Conservation (phyloP, 108 stramenopile genomes). For the Thalassiosira profunda region DNA sequence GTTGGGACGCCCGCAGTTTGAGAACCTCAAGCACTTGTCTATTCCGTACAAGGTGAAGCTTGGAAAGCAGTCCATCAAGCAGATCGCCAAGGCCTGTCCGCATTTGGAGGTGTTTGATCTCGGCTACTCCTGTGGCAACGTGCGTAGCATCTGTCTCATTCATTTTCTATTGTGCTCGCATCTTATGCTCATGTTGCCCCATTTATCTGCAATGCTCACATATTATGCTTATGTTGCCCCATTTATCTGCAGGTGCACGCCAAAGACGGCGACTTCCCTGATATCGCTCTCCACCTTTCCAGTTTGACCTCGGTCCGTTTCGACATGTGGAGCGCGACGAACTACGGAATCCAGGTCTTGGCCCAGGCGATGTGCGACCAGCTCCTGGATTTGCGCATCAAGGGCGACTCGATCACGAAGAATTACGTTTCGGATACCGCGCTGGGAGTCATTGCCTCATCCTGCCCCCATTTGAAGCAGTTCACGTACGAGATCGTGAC, state of each 20-base stretch:
- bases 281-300: slow-evolving; percentile 4
- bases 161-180: too few relatives aligned
- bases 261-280: slow-evolving; percentile 18
- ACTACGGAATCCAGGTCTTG: not conserved
- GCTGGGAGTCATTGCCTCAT: slow-evolving; percentile 3
- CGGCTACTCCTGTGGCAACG: not conserved
- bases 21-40: slow-evolving; percentile 7
- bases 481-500: slow-evolving; percentile 15
- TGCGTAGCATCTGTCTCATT: too few relatives aligned
- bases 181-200: too few relatives aligned
- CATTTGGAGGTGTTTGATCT: slow-evolving; percentile 11
- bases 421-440: slow-evolving; percentile 8
- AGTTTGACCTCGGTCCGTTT: slow-evolving; percentile 5
- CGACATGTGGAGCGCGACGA: slow-evolving; percentile 8
- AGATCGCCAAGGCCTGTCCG: slow-evolving; percentile 13
- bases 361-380: slow-evolving; percentile 7
- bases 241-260: too few relatives aligned
- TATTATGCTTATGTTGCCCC: too few relatives aligned
- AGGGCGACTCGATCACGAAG: slow-evolving; percentile 6
- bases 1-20: slow-evolving; percentile 12
- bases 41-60: slow-evolving; percentile 30
- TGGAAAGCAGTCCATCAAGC: slow-evolving; percentile 8
- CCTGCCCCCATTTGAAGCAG: slow-evolving; percentile 17
- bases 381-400: slow-evolving; percentile 15
- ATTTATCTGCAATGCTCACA: too few relatives aligned